Base-by-base conservation (phyloP, 2,329 filamentous ascomycete genomes). In the Seiridium unicorne region DNA sequence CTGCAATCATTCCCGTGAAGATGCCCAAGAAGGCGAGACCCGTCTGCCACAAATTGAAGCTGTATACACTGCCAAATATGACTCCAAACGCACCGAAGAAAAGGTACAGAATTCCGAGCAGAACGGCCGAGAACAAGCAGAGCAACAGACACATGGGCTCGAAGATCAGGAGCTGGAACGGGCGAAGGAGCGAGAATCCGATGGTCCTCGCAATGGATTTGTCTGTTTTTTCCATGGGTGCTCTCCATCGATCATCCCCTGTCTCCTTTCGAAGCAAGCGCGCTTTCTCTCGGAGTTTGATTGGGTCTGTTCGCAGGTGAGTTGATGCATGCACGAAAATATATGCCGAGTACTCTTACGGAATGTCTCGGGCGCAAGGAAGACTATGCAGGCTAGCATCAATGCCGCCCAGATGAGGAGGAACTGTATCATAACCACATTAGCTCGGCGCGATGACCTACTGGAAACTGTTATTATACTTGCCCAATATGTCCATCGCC, bases 31-130 rank as follows among this genome's bases (percentile, higher is more conserved):
- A 97, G 11, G 87, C 83, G 60, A 95, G 77, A n/a, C 93, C 93
- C 9, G 85, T 81, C 74, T 96, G 90, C 81, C 89, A 95, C 9
- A 92, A 78, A 57, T 85, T 86, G 77, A 97, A 93, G 26, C 84
- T 87, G 72, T 96, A 89, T 51, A 90, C 87, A 49, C 82, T 84
- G 34, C 81, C 73, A 70, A 97, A 97, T 13, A 97, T 87, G 49
- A 96, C 78, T 4, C 89, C 85, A 68, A 97, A 96, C 0, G 93
- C 92, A 26, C 92, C 92, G 72, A 96, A 96, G 79, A 96, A 96
- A 44, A 97, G 85, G 71, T 97, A 97, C 2, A 97, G 77, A 49
- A 96, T 89, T 4, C 93, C 93, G 6, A 97, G 81, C n/a, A 97
- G 79, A 58, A 97, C 85, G 44, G 92, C 92, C 1, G 91, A 91